These are phyloP conservation scores for Anthostomella pinea DNA, from an alignment of 2,329 filamentous ascomycete genomes.

Conservation along the genomic window DNA sequence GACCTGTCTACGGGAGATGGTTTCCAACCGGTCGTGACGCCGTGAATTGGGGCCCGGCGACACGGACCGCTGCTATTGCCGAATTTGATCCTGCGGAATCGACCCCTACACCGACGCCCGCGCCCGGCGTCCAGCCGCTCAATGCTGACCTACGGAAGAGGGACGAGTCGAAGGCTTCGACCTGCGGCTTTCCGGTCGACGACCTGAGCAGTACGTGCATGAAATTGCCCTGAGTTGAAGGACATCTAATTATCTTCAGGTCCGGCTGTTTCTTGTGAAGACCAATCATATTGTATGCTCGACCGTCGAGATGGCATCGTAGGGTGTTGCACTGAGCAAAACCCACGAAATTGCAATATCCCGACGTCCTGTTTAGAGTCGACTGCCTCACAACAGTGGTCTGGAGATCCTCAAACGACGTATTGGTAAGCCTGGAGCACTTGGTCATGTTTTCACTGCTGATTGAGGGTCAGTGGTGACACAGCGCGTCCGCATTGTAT, in stretches of 20 bases:
- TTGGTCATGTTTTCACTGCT: slow-evolving; percentile 10
- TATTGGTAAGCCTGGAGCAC: slow-evolving; percentile 21
- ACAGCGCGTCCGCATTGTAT: slow-evolving; percentile 26
- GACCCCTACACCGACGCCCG: slow-evolving; percentile 29
- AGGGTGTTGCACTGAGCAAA: slow-evolving; percentile 26
- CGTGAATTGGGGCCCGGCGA: slow-evolving; percentile 29
- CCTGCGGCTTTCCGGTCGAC: slow-evolving; percentile 26
- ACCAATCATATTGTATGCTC: slow-evolving; percentile 21
- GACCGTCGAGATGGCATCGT: slow-evolving; percentile 16
- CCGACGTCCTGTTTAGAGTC: slow-evolving; percentile 29
- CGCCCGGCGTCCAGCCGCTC: slow-evolving; percentile 20
- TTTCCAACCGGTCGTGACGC: slow-evolving; percentile 17
- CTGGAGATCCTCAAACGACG: slow-evolving; percentile 21
- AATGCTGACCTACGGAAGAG: slow-evolving; percentile 25
- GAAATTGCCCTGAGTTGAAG: slow-evolving; percentile 2
- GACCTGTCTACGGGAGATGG: slow-evolving; percentile 23
- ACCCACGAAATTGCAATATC: slow-evolving; percentile 23
- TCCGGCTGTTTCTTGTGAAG: slow-evolving; percentile 22
- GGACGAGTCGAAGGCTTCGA: slow-evolving; percentile 16
- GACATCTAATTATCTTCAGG: slow-evolving; percentile 18
- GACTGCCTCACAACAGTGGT: slow-evolving; percentile 9
- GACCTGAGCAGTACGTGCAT: slow-evolving; percentile 23
- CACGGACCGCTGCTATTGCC: slow-evolving; percentile 15
- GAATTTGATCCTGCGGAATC: slow-evolving; percentile 23
- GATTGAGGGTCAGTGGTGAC: slow-evolving; percentile 19